A percentile compares a stretch with the other conserved stretches of the same genome.
Conservation (phyloP, 2,329 filamentous ascomycete genomes). For the Ophiostoma montium region DNA sequence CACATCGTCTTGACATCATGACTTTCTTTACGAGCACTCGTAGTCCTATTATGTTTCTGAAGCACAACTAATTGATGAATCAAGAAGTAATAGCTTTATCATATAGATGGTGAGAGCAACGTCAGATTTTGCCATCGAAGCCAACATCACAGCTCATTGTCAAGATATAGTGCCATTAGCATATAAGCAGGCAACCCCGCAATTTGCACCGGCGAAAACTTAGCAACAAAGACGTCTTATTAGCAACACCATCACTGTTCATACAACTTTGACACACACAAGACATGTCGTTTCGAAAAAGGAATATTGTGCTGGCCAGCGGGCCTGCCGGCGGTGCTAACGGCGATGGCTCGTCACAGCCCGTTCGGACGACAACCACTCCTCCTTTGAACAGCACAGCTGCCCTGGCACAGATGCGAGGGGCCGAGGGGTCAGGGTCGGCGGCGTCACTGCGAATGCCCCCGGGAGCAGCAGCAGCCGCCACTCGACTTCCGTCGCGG, state of each 20-base stretch:
- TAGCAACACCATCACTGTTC: not conserved
- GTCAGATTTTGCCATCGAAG: too few species aligned
- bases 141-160: too few species aligned
- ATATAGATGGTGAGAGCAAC: too few species aligned
- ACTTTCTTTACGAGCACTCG: too few species aligned
- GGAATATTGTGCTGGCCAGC: constrained; percentile 37
- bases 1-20: not conserved
- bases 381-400: not conserved
- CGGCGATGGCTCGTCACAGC: constrained; percentile 1
- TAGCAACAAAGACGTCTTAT: not conserved
- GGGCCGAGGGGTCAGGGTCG: not conserved
- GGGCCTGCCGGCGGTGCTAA: not conserved
- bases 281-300: constrained; percentile 46
- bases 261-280: not conserved
- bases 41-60: too few species aligned
- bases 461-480: not conserved
- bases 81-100: too few species aligned
- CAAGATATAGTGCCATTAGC: not conserved
- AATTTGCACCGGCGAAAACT: not conserved
- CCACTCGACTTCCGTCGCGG: not conserved
- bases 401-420: not conserved
- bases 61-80: too few species aligned
- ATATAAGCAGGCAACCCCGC: not conserved
- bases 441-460: not conserved
- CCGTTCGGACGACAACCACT: too few species aligned